A percentile compares a stretch with the other conserved stretches of the same genome.
Conservation (phyloP, 257 asterid genomes). For the Coffea canephora region DNA sequence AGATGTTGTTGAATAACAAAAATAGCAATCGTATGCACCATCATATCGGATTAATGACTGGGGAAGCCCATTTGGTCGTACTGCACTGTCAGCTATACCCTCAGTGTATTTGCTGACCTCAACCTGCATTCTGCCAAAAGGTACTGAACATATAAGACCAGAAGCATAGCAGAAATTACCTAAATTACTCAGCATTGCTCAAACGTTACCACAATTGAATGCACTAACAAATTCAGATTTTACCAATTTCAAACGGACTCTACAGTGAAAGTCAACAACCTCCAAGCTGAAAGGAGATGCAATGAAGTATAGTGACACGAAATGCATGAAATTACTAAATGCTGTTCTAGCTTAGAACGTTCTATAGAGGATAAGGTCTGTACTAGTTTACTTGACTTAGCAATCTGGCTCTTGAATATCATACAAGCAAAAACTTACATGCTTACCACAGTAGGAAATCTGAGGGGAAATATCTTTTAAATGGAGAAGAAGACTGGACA, state of each 20-base stretch:
- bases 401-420: neutral
- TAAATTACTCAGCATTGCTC: neutral
- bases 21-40: constrained; percentile 37
- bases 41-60: constrained; percentile 94
- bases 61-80: constrained; percentile 93
- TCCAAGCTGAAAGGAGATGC: neutral
- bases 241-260: neutral
- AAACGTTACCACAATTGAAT: neutral
- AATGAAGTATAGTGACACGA: neutral
- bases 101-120: constrained; percentile 99
- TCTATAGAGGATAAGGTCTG: neutral
- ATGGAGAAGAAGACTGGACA: neutral
- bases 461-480: neutral
- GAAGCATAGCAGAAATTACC: neutral
- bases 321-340: neutral
- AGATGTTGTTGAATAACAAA: constrained; percentile 17
- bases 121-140: constrained; percentile 88
- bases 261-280: neutral
- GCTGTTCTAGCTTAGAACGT: neutral
- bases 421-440: neutral
- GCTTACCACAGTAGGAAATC: neutral
- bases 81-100: constrained; percentile 70
- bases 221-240: neutral
- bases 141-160: neutral
- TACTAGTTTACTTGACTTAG: neutral